Evolutionary conservation across 345 rosid genomes (phyloP).

Genomic region (Lumnitzera littorea): DNA sequence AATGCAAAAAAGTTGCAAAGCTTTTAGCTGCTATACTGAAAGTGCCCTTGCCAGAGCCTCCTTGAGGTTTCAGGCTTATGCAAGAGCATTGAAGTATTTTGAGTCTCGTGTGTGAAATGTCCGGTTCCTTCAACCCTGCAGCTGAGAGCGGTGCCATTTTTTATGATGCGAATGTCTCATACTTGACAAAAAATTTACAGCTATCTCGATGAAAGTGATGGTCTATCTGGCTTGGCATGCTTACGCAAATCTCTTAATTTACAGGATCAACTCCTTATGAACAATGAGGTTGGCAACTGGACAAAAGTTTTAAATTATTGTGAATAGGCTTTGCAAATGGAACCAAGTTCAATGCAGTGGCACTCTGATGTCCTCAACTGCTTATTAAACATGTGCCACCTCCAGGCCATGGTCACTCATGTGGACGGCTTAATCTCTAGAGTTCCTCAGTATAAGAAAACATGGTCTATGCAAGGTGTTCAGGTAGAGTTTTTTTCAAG

Average conservation of each 20-base stretch:
- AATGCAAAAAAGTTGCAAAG: constrained; percentile 82
- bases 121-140: constrained; percentile 95
- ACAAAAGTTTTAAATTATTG: constrained; percentile 89
- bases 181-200: constrained; percentile 87
- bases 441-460: constrained; percentile 81
- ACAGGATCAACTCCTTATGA: constrained; percentile 83
- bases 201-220: constrained; percentile 92
- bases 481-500: constrained; percentile 43
- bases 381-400: constrained; percentile 91
- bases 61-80: constrained; percentile 90
- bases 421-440: constrained; percentile 93
- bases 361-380: constrained; percentile 95
- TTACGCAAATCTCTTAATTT: constrained; percentile 73
- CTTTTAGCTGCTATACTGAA: constrained; percentile 82
- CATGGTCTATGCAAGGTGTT: constrained; percentile 99
- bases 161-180: constrained; percentile 90
- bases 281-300: constrained; percentile 93
- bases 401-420: constrained; percentile 96
- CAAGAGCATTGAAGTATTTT: constrained; percentile 93
- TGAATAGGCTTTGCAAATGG: constrained; percentile 97
- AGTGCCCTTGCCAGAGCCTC: constrained; percentile 90
- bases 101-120: constrained; percentile 83
- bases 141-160: constrained; percentile 78
- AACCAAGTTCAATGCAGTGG: constrained; percentile 79
- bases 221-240: constrained; percentile 83